Evolutionary conservation across 306 rosid species (phyloP), one percentile per base, ranked within the genome.

Genomic region (Luffa aegyptiaca): DNA sequence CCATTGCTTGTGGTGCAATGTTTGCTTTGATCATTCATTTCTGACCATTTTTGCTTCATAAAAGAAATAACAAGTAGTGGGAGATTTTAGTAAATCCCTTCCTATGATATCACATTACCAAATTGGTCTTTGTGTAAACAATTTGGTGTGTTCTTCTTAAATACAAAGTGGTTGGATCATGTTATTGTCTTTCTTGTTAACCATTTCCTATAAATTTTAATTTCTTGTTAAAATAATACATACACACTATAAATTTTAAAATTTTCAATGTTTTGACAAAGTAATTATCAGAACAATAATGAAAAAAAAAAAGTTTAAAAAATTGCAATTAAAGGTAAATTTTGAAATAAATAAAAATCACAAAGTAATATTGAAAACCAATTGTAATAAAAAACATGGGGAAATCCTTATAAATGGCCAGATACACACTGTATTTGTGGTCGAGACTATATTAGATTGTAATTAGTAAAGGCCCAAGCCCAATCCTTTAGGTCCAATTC

Each of bases 1-100:
- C 17, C 55, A n/a, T 68, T 68, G 52, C 75, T 68, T 68, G 49
- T 68, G 75, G 52, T n/a, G 75, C 52, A 68, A n/a, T 68, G 51
- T 21, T 70, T 44, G 55, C 17, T 70, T n/a, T 42, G n/a, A 11
- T 44, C 39, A 45, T 70, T 5, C 39, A 20, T 70, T 70, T 70
- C 37, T 45, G 4, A 70, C 56, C 53, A 10, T 62, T 62, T 62
- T 62, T 62, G 41, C 41, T 11, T 35, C 37, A 70, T 21, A 8
- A 20, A 44, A 70, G 55, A 70, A n/a, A 11, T 20, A 10, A 39
- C 3, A 2, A 35, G 39, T 12, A 17, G 74, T n/a, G 76, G 36
- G 52, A 18, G 26, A 69, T 70, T 10, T 21, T 70, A 21, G 45
- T 31, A 20, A 44, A 26, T 68, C 3, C 16, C 35, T 42, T 41